Percentiles rank a stretch among this genome's conserved stretches.
Evolutionary conservation across 768 basidiomycete species (phyloP).

Genomic region (Calocybe gangraenosa): DNA sequence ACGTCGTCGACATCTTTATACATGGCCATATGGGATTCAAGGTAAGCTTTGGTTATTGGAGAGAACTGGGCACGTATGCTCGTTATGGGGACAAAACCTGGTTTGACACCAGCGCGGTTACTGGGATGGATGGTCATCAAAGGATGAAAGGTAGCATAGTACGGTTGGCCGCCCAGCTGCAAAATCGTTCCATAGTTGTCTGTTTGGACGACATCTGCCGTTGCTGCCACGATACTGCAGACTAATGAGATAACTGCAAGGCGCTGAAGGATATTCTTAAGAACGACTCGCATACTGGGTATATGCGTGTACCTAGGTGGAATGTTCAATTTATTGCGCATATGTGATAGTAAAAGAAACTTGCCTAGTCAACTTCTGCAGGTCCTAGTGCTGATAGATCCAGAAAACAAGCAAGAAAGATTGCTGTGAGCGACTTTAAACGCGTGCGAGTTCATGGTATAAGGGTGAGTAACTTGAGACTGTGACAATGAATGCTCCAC

Average conservation of each 20-base stretch:
- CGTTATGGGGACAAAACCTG: conserved; percentile 19
- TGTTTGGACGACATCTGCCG: conserved; percentile 6
- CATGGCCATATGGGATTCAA: conserved; percentile 21
- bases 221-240: conserved; percentile 4
- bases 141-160: conserved; percentile 18
- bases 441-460: background rate
- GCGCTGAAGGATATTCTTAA: background rate
- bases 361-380: background rate
- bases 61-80: conserved; percentile 22
- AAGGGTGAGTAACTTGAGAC: too few species aligned
- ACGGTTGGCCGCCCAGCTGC: conserved; percentile 14
- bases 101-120: background rate
- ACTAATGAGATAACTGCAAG: conserved; percentile 4
- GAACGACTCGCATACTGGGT: background rate
- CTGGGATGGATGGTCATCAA: conserved; percentile 11
- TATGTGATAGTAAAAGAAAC: too few species aligned
- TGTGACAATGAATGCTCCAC: too few species aligned
- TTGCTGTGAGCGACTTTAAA: too few species aligned
- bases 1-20: conserved; percentile 28
- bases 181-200: conserved; percentile 13
- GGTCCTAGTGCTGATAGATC: background rate
- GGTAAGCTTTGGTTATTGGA: conserved; percentile 22
- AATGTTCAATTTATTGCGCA: too few species aligned
- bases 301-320: too few species aligned
- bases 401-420: too few species aligned